Base-by-base conservation (phyloP, 192 early-diverging fungal species). In the Coemansia biformis region DNA sequence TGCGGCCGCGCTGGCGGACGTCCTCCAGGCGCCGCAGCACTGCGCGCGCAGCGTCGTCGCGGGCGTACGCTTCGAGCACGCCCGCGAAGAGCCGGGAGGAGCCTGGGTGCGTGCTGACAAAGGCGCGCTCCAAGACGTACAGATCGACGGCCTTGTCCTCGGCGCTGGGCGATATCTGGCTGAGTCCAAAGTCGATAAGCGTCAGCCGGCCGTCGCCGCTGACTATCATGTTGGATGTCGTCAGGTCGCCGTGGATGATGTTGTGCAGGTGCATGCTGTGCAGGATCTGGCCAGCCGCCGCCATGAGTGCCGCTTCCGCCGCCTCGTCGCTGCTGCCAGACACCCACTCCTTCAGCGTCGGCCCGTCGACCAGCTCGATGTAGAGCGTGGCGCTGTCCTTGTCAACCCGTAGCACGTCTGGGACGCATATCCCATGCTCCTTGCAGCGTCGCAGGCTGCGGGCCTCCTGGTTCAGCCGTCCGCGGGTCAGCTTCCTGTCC, bases 131-230 rank as follows among this genome's bases (percentile, higher is more conserved):
- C 16, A 99, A 81, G n/a, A 99, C 96, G 76, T 99, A 99, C 36
- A 99, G 78, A 77, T 99, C 96, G 1, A 99, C 96, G 4, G 90
- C 96, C 66, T 96, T 96, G 71, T 99, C 96, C 59, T 99, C 96
- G 14, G 77, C 64, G 58, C 93, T 72, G 18, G 66, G 55, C 22
- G 92, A 92, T 30, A 86, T 78, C 63, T 86, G 91, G 55, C 90
- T 90, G 43, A 99, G 69, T 0, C 96, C 96, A 82, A 99, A 99
- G 76, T 99, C 96, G 55, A 99, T 97, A 37, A 94, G 63, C 10
- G 83, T 86, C 22, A 62, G 41, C 23, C 56, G 31, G 12, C 50
- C 76, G 19, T 56, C 46, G 8, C 73, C 43, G 22, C 86, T 61
- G 26, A 94, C 33, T 58, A 96, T 81, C 61, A 97, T 77, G 64